These are phyloP conservation scores for Daldinia vernicosa DNA, from an alignment of 495 filamentous ascomycete genomes.

Conservation along the genomic window DNA sequence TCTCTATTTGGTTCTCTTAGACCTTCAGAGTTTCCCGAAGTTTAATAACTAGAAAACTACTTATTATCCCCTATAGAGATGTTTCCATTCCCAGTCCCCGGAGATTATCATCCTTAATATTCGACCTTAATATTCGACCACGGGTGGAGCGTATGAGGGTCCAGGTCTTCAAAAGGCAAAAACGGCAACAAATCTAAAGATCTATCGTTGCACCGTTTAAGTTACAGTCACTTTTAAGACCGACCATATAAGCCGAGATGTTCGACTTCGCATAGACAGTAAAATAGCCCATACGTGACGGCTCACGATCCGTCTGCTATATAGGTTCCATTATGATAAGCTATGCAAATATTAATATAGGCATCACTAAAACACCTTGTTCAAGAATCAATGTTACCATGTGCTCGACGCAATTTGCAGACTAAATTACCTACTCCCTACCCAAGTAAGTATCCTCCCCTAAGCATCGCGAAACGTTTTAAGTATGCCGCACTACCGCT, in stretches of 20 bases:
- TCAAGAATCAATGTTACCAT: neutral
- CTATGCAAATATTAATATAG: neutral
- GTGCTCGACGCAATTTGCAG: too few relatives aligned
- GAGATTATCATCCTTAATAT: neutral
- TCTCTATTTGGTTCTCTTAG: conserved; percentile 16
- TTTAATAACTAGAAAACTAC: neutral
- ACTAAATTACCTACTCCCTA: too few relatives aligned
- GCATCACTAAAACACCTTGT: neutral
- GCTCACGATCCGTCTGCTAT: neutral
- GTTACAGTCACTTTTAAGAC: conserved; percentile 10
- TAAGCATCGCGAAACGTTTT: conserved; percentile 3
- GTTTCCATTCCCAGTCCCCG: neutral
- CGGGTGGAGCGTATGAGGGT: neutral
- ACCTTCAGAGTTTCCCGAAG: conserved; percentile 2
- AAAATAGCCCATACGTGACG: neutral
- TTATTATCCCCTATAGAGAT: neutral
- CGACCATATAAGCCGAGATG: neutral
- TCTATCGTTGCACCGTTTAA: neutral
- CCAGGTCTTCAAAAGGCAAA: neutral
- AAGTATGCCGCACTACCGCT: conserved; percentile 23
- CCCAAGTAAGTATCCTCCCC: neutral
- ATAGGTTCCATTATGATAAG: neutral
- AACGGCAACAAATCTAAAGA: neutral
- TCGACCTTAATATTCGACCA: neutral
- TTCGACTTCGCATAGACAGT: neutral